Evolutionary conservation across 768 basidiomycete species (phyloP).

Genomic region (Pisolithus microcarpus): DNA sequence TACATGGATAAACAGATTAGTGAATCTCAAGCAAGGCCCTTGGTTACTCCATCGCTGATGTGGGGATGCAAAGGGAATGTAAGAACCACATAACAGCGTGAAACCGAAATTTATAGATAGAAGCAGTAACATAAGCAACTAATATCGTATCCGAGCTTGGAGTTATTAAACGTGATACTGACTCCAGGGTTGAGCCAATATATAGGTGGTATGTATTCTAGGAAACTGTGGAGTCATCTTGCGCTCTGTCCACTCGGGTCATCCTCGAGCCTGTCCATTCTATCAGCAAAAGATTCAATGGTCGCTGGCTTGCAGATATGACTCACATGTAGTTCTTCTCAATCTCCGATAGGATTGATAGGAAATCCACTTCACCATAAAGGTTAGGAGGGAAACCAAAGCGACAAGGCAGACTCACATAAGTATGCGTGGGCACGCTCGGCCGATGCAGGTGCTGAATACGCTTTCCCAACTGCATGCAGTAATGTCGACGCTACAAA

Average conservation of each 20-base stretch:
- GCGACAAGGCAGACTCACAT: conserved; percentile 41
- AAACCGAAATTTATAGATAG: no score
- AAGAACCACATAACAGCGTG: no score
- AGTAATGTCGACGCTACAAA: conserved; percentile 88
- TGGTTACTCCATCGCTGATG: no score
- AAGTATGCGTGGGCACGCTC: conserved; percentile 83
- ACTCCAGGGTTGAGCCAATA: no score
- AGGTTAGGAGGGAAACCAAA: conserved; percentile 4
- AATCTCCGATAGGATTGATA: conserved; percentile 86
- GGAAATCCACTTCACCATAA: conserved; percentile 68
- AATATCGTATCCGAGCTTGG: no score
- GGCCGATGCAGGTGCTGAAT: conserved; percentile 71
- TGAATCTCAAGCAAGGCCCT: neutral
- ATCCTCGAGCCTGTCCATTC: conserved; percentile 43
- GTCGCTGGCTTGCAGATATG: neutral
- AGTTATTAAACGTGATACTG: no score
- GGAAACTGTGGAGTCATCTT: neutral
- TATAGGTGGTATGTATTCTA: no score
- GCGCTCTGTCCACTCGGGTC: conserved; percentile 12
- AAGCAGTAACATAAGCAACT: no score
- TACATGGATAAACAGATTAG: neutral
- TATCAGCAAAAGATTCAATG: conserved; percentile 15
- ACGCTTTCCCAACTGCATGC: conserved; percentile 76
- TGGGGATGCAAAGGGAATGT: no score
- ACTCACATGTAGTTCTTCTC: conserved; percentile 82